These are phyloP conservation scores for Penicillium herquei DNA, from an alignment of 495 filamentous ascomycete genomes.

Conservation along the genomic window DNA sequence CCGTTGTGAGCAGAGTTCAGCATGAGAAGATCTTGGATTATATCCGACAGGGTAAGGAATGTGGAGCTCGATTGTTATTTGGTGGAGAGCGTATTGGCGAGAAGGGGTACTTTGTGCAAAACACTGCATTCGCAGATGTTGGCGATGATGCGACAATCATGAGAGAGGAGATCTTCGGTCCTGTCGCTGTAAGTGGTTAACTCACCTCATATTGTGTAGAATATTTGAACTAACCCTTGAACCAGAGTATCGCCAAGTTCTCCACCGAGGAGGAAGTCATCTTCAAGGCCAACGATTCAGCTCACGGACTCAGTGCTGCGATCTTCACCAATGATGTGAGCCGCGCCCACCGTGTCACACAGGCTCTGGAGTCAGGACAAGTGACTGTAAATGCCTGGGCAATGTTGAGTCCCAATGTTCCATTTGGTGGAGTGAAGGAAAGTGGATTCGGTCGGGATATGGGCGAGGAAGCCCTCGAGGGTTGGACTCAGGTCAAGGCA, in stretches of 20 bases:
- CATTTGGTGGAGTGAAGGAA: conserved; percentile 56
- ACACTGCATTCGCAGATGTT: conserved; percentile 47
- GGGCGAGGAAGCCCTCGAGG: conserved; percentile 29
- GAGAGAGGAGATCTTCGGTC: conserved; percentile 53
- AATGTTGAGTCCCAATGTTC: conserved; percentile 25
- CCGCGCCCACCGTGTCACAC: conserved; percentile 73
- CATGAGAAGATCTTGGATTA: conserved; percentile 81
- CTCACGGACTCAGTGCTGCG: conserved; percentile 78
- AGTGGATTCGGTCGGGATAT: conserved; percentile 54
- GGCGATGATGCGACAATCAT: conserved; percentile 39
- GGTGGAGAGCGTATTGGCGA: conserved; percentile 57
- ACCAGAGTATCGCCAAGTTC: conserved; percentile 50
- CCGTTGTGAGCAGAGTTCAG: conserved; percentile 76
- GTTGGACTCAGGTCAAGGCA: conserved; percentile 26
- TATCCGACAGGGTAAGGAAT: conserved; percentile 69
- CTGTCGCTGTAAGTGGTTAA: conserved; percentile 31
- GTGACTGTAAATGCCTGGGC: conserved; percentile 25
- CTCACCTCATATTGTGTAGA: not conserved
- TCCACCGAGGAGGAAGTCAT: conserved; percentile 81
- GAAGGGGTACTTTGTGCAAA: conserved; percentile 48
- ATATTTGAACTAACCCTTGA: not conserved
- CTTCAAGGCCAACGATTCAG: conserved; percentile 76
- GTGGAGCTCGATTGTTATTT: conserved; percentile 70
- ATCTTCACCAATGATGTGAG: conserved; percentile 78
- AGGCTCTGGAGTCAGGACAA: conserved; percentile 71